Base-by-base conservation (phyloP, 108 stramenopile genomes). In the Ochromonas danica region DNA sequence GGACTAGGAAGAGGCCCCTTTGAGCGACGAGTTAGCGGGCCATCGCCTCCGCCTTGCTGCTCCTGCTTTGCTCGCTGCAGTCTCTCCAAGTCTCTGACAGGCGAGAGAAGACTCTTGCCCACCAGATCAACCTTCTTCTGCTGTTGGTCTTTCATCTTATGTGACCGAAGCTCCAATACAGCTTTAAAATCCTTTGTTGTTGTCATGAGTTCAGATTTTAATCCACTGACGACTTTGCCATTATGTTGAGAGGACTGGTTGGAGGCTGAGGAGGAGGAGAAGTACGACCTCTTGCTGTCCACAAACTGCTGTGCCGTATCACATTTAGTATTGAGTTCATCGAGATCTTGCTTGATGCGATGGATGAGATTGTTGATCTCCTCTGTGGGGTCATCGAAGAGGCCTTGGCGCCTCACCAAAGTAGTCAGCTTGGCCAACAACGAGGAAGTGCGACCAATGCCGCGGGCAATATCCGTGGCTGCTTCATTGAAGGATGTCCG, bases 351-450 rank as follows among this genome's bases (percentile, higher is more conserved):
- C 31, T 75, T 75, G 38, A 75, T 75, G 3, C 72, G 3, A 22
- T 41, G 22, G 51, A 75, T 75, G 3, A 75, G 38, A 75, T 36
- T 75, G 31, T 75, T 75, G 31, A 75, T 42, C 38, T 75, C 51
- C 10, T 75, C 72, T 6, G 72, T 75, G 3, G 72, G 72, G 72
- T 75, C 72, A 10, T 75, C 72, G 31, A 75, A 75, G 3, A 75
- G 31, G 22, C 72, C 72, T 36, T 75, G 72, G 14, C 25, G 3
- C 22, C 72, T 38, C 43, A 75, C 72, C 72, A 75, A 33, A 31
- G 6, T 75, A 6, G 72, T 75, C 27, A 75, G 31, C 31, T 75
- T 60, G 31, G 72, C 25, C 51, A 75, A 36, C 31, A 60, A 41
- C 17, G 25, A 3, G 17, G 72, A 28, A 10, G 72, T 75, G 3